Percentiles rank a stretch among this genome's conserved stretches.
These are phyloP conservation scores for Ustilago bromivora DNA, from an alignment of 1,284 basidiomycete species.

Conservation along the genomic window DNA sequence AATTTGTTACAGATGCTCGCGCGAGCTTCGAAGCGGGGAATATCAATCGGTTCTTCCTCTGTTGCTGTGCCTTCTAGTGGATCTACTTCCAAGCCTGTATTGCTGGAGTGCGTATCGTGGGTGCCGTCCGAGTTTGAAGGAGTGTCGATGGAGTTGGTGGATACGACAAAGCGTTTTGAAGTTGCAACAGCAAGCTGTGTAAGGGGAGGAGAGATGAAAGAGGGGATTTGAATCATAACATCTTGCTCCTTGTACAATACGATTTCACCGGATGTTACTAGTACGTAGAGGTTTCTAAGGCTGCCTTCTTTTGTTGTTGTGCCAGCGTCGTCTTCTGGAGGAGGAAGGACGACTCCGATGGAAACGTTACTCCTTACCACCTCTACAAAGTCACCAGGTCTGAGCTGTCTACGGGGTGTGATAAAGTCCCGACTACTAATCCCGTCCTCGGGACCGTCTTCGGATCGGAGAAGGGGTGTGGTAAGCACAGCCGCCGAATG, in stretches of 20 bases:
- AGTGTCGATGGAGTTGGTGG: constrained; percentile 20
- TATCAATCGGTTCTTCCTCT: constrained; percentile 38
- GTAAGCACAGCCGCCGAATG: constrained; percentile 20
- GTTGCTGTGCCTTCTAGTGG: constrained; percentile 14
- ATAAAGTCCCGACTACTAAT: constrained; percentile 27
- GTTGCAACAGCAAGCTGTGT: constrained; percentile 6
- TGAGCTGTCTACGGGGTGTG: constrained; percentile 22
- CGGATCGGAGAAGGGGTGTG: constrained; percentile 8
- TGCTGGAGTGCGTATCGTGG: constrained; percentile 20
- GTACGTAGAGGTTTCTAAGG: constrained; percentile 33
- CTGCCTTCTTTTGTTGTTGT: background rate
- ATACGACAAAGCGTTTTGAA: constrained; percentile 24
- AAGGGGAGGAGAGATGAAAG: constrained; percentile 27
- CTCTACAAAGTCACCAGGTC: constrained; percentile 52
- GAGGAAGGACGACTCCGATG: constrained; percentile 27
- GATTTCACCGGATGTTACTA: constrained; percentile 36
- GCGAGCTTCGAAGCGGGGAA: constrained; percentile 34
- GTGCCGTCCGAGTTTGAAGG: constrained; percentile 21
- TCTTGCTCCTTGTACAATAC: constrained; percentile 38
- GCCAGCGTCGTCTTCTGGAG: constrained; percentile 12
- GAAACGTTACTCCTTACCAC: constrained; percentile 10
- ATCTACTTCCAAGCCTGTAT: constrained; percentile 4
- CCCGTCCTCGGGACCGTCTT: background rate
- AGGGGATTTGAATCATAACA: constrained; percentile 49
- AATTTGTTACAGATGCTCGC: constrained; percentile 46